These are phyloP conservation scores for Brasilioporus rufonigricans DNA, from an alignment of 768 basidiomycete genomes.

Conservation along the genomic window DNA sequence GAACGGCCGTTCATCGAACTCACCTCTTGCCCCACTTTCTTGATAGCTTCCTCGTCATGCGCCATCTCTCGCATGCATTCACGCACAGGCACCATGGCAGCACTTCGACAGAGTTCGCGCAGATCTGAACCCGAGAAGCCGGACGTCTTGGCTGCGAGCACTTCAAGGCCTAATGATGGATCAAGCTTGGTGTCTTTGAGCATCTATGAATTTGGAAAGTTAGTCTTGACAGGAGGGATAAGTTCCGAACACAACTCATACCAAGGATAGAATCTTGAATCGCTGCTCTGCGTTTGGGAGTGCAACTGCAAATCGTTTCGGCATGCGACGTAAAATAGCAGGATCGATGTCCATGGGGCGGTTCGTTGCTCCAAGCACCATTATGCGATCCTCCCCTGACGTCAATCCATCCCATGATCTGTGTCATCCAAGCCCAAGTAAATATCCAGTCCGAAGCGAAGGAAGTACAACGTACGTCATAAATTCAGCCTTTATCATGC, in stretches of 20 bases:
- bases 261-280: conserved; percentile 78
- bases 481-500: conserved; percentile 97
- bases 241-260: conserved; percentile 31
- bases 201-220: conserved; percentile 52
- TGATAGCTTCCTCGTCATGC: conserved; percentile 48
- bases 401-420: conserved; percentile 95
- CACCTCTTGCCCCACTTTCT: conserved; percentile 44
- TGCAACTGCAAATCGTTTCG: conserved; percentile 87
- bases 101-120: conserved; percentile 87
- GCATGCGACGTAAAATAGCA: conserved; percentile 93
- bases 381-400: conserved; percentile 75
- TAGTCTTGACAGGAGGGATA: not conserved
- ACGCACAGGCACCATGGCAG: conserved; percentile 89
- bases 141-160: conserved; percentile 65
- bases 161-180: conserved; percentile 55
- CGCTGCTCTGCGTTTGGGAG: conserved; percentile 80
- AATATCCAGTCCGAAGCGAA: not conserved
- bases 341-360: conserved; percentile 89
- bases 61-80: conserved; percentile 67
- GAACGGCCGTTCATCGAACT: not conserved
- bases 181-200: conserved; percentile 72
- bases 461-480: conserved; percentile 66
- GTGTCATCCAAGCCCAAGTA: not conserved
- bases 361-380: conserved; percentile 95
- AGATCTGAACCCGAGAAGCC: conserved; percentile 89